These are phyloP conservation scores for Myriosclerotinia scirpicola DNA, from an alignment of 2,329 filamentous ascomycete species.

Conservation along the genomic window DNA sequence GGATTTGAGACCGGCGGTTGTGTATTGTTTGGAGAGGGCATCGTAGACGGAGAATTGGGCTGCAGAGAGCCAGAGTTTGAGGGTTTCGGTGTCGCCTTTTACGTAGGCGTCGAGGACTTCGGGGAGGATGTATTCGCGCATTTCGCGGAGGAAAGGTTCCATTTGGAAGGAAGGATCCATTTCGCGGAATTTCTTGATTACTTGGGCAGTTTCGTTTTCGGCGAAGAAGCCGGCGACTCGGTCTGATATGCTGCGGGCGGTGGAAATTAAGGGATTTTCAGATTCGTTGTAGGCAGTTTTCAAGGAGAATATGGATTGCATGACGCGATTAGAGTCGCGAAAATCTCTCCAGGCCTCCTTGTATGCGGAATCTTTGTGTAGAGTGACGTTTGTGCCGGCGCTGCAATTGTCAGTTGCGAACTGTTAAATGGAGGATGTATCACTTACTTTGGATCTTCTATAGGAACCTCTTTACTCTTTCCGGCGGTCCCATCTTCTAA, in stretches of 20 bases:
- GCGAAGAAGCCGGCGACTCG: conserved; percentile 93
- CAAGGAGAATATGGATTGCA: conserved; percentile 84
- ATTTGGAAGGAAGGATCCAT: conserved; percentile 96
- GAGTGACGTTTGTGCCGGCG: conserved; percentile 87
- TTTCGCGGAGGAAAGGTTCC: conserved; percentile 90
- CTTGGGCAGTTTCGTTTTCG: conserved; percentile 95
- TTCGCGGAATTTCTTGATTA: conserved; percentile 95
- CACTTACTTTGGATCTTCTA: conserved; percentile 86
- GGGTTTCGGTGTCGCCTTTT: conserved; percentile 85
- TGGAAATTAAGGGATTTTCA: conserved; percentile 92
- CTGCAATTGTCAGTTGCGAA: conserved; percentile 51
- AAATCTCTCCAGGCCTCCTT: conserved; percentile 98
- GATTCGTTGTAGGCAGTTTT: conserved; percentile 92
- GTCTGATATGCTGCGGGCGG: conserved; percentile 87
- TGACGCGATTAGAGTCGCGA: conserved; percentile 82
- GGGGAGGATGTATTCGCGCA: conserved; percentile 96
- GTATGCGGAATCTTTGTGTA: conserved; percentile 97
- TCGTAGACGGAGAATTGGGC: conserved; percentile 97
- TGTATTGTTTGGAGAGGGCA: conserved; percentile 95
- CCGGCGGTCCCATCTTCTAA: conserved; percentile 52
- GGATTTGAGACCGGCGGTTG: conserved; percentile 86
- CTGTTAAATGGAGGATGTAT: conserved; percentile 3
- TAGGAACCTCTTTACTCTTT: conserved; percentile 58
- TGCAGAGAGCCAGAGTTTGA: conserved; percentile 94
- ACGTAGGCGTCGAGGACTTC: conserved; percentile 98